A percentile compares a stretch with the other conserved stretches of the same genome.
Conservation (phyloP, 192 early-diverging fungal genomes). For the Coemansia javaensis region DNA sequence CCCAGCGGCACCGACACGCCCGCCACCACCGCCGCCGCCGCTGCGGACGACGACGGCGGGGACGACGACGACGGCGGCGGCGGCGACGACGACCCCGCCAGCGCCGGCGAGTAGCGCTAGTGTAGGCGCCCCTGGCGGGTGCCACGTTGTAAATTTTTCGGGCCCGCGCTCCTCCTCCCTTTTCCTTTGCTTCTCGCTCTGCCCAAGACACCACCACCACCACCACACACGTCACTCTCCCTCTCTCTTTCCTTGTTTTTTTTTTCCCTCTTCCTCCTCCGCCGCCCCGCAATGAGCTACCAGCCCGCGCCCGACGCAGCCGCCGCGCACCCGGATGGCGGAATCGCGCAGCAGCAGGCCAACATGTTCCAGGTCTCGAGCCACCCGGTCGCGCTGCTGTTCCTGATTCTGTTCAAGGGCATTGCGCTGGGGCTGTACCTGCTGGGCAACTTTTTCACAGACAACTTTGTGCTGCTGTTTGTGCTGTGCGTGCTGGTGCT, state of each 20-base stretch:
- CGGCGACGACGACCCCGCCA: not conserved
- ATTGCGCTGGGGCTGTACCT: slow-evolving; percentile 81
- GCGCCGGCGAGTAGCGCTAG: too few species aligned
- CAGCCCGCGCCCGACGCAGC: not conserved
- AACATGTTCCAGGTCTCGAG: slow-evolving; percentile 36
- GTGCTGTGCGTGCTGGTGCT: slow-evolving; percentile 87
- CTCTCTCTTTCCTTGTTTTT: not conserved
- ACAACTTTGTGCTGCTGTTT: slow-evolving; percentile 86
- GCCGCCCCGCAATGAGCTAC: not conserved
- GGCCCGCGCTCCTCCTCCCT: too few species aligned
- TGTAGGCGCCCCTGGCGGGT: not conserved
- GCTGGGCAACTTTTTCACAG: slow-evolving; percentile 74
- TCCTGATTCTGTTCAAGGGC: slow-evolving; percentile 84
- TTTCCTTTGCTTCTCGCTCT: not conserved
- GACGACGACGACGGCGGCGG: not conserved
- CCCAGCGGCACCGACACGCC: not conserved
- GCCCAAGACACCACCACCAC: too few species aligned
- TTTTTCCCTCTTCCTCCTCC: not conserved
- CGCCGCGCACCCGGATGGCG: too few species aligned
- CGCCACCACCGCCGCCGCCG: not conserved
- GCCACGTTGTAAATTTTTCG: too few species aligned
- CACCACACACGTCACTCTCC: too few species aligned
- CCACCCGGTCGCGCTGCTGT: slow-evolving; percentile 87
- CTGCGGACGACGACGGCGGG: not conserved
- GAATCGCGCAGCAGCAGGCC: not conserved